A percentile compares a stretch with the other conserved stretches of the same genome.
phyloP scores from a whole-genome alignment of 2,329 filamentous ascomycete species.

The Gaeumannomyces sp. region DNA sequence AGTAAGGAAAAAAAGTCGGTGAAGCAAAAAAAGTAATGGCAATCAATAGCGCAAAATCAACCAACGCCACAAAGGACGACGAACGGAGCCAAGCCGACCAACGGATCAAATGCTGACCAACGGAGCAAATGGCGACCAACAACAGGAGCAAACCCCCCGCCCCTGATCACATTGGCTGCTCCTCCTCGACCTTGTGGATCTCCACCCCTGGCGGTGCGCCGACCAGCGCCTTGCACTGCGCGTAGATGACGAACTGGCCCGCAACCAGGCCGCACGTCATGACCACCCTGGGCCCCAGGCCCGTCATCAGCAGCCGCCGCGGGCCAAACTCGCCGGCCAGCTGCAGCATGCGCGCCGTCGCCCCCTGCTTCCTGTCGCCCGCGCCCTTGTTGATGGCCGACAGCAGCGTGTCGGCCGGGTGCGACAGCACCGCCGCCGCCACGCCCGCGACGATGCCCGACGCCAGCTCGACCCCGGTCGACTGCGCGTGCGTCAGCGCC shows the following conservation, averaged over 20 bases:
- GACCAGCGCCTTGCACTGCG: slow-evolving; percentile 46
- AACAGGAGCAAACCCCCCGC: neutral
- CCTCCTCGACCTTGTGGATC: slow-evolving; percentile 42
- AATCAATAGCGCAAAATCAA: neutral
- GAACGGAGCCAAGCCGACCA: neutral
- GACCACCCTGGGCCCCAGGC: slow-evolving; percentile 43
- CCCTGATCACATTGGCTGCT: slow-evolving; percentile 1
- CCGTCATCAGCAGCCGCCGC: slow-evolving; percentile 38
- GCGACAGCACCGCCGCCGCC: slow-evolving; percentile 80
- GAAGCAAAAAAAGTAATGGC: neutral
- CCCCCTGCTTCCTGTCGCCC: slow-evolving; percentile 40
- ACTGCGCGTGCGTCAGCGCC: slow-evolving; percentile 60
- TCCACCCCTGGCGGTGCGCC: slow-evolving; percentile 45
- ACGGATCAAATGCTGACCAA: neutral
- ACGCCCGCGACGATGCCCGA: slow-evolving; percentile 85
- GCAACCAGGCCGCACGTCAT: slow-evolving; percentile 49
- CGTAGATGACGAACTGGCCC: slow-evolving; percentile 50
- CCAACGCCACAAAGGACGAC: neutral
- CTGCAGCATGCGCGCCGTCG: slow-evolving; percentile 45
- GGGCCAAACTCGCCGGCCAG: slow-evolving; percentile 46
- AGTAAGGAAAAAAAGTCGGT: neutral
- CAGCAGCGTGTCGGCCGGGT: slow-evolving; percentile 68
- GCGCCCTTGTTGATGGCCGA: slow-evolving; percentile 51
- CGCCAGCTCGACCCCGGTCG: slow-evolving; percentile 77
- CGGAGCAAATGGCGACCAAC: neutral